phyloP scores from a whole-genome alignment of 371 early-diverging fungal species.

The Umbelopsis sp. region DNA sequence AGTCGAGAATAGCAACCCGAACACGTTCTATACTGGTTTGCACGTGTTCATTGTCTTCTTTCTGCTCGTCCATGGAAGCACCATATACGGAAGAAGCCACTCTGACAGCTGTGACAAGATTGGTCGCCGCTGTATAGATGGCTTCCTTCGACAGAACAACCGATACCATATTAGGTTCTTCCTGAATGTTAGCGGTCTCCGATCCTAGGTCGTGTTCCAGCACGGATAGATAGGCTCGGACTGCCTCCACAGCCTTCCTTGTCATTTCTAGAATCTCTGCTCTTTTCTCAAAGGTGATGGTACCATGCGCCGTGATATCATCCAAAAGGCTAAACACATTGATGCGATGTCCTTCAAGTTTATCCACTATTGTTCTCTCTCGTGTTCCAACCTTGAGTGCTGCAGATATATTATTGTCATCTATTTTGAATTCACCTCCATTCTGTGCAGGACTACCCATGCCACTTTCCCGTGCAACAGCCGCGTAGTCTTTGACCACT shows the following conservation, averaged over 20 bases:
- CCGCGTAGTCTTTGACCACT: conserved; percentile 4
- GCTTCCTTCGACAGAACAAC: conserved; percentile 51
- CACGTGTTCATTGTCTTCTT: conserved; percentile 20
- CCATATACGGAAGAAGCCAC: conserved; percentile 1
- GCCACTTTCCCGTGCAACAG: conserved; percentile 13
- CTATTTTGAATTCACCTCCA: conserved; percentile 12
- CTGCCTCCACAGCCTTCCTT: conserved; percentile 45
- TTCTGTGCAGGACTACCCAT: conserved; percentile 11
- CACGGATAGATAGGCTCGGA: conserved; percentile 42
- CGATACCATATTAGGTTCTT: conserved; percentile 45
- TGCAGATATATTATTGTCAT: neutral
- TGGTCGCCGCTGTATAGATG: conserved; percentile 51
- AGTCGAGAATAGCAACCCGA: conserved; percentile 8
- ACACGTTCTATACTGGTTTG: conserved; percentile 16
- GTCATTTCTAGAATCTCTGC: conserved; percentile 49
- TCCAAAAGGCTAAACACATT: conserved; percentile 6
- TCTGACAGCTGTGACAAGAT: conserved; percentile 49
- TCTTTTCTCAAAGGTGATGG: conserved; percentile 7
- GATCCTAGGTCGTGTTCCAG: conserved; percentile 46
- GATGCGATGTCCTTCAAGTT: conserved; percentile 7
- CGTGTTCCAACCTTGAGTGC: conserved; percentile 4
- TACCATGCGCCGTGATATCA: conserved; percentile 2
- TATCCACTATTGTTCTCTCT: conserved; percentile 1
- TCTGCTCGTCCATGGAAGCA: conserved; percentile 15
- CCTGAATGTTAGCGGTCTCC: conserved; percentile 36